phyloP scores from a whole-genome alignment of 768 basidiomycete genomes.

The Mycena haematopus region DNA sequence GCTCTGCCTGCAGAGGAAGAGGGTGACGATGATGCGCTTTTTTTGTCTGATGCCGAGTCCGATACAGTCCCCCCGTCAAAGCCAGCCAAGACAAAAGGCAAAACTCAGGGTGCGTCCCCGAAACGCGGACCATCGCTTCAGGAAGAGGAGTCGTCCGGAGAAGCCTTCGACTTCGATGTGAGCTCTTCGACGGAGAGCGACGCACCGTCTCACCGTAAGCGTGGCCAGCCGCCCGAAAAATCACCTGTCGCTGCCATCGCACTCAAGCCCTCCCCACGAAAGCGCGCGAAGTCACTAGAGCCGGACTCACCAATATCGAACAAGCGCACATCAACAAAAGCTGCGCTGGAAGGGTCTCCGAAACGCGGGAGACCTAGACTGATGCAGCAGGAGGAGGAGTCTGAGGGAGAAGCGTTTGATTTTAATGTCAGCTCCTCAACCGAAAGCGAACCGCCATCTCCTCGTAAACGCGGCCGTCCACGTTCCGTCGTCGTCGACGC shows the following conservation, averaged over 20 bases:
- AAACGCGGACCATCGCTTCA: slow-evolving; percentile 1
- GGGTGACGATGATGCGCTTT: slow-evolving; percentile 43
- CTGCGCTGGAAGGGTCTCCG: not conserved
- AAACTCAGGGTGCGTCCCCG: slow-evolving; percentile 12
- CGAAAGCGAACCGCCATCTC: slow-evolving; percentile 31
- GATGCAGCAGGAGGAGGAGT: slow-evolving; percentile 13
- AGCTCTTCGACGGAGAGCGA: slow-evolving; percentile 28
- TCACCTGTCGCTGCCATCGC: not conserved
- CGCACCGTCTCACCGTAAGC: slow-evolving; percentile 34
- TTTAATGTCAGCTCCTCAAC: slow-evolving; percentile 31
- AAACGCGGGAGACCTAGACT: slow-evolving; percentile 3
- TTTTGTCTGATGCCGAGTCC: slow-evolving; percentile 36
- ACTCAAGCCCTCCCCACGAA: slow-evolving; percentile 14
- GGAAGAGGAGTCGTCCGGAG: slow-evolving; percentile 30
- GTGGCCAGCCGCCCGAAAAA: slow-evolving; percentile 26
- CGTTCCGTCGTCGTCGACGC: not conserved
- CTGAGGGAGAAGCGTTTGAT: slow-evolving; percentile 36
- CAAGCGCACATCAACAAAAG: slow-evolving; percentile 9
- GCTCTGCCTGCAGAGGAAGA: slow-evolving; percentile 37
- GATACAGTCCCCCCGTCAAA: slow-evolving; percentile 21
- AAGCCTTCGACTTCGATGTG: slow-evolving; percentile 34
- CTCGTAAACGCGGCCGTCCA: slow-evolving; percentile 34
- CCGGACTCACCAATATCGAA: not conserved
- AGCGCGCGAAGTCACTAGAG: slow-evolving; percentile 8
- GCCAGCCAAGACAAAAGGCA: slow-evolving; percentile 21